Base-by-base conservation (phyloP, 2,329 filamentous ascomycete genomes). In the Alternaria longipes region DNA sequence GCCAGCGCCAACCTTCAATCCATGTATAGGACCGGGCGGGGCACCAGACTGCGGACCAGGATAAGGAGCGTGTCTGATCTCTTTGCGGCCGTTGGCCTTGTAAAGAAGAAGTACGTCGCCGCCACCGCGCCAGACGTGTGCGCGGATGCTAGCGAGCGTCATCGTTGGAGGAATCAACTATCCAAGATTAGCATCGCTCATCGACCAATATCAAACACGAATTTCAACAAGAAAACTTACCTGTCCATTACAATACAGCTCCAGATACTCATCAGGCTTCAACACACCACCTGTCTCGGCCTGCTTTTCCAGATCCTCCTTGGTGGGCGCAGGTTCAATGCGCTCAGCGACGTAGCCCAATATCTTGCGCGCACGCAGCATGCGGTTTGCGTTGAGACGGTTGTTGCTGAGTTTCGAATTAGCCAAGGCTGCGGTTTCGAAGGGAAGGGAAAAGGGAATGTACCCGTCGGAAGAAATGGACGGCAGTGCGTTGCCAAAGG, bases 291-390 rank as follows among this genome's bases (percentile, higher is more conserved):
- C 65, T 4, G 57, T 41, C 16, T 61, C 54, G 30, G 62, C 64
- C 18, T 57, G 54, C 34, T 34, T 83, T 54, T 87, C 82, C 9
- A 85, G 81, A 51, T 89, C 86, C 4, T 84, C 81, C 54, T 88
- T 84, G 51, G 89, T 84, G 0, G 85, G 82, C n/a, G 85, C 79
- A 4, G 84, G 84, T 70, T 98, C 94, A 59, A 99, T 94, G 56
- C 94, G 87, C 79, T 99, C 95, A 1, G 93, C 92, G 18, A 99
- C 88, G 72, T 99, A 99, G 0, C 89, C 88, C 59, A 98, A 81
- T 22, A 99, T 95, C 83, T 99, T 99, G 81, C 93, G 94, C 4
- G 96, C 93, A 47, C 95, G 88, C 52, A 99, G 84, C 95, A 99
- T 98, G 56, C 94, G 88, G 75, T 98, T 99, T 11, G 95, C 95